Evolutionary conservation across 768 basidiomycete genomes (phyloP).

Genomic region (Ramaria rubella): DNA sequence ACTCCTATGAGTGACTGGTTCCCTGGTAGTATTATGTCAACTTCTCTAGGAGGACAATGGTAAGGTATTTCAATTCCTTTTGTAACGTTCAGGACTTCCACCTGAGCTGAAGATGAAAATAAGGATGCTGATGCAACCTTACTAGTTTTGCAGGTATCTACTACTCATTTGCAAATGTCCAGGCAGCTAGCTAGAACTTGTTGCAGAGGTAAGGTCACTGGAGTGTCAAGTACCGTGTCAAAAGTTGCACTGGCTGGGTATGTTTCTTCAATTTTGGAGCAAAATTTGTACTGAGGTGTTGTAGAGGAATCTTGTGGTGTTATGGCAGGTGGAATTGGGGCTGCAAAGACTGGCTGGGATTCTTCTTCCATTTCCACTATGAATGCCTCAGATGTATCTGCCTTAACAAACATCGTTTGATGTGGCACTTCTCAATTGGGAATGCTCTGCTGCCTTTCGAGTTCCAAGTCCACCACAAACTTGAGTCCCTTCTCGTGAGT

Average conservation of each 20-base stretch:
- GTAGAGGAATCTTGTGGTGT: background rate
- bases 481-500: background rate
- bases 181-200: background rate
- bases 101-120: background rate
- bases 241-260: background rate
- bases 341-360: background rate
- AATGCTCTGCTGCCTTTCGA: background rate
- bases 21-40: background rate
- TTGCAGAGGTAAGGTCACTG: background rate
- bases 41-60: background rate
- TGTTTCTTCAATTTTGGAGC: background rate
- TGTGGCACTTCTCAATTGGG: background rate
- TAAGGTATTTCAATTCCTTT: background rate
- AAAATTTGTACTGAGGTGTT: background rate
- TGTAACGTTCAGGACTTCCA: background rate
- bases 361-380: background rate
- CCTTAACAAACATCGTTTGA: background rate
- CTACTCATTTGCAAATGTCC: background rate
- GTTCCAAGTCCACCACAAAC: background rate
- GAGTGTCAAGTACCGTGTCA: background rate
- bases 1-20: background rate
- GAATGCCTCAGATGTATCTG: background rate
- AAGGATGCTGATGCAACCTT: background rate
- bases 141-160: background rate
- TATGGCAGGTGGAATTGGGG: background rate